phyloP scores from a whole-genome alignment of 2,329 filamentous ascomycete genomes.

The Fusarium protoensiforme region DNA sequence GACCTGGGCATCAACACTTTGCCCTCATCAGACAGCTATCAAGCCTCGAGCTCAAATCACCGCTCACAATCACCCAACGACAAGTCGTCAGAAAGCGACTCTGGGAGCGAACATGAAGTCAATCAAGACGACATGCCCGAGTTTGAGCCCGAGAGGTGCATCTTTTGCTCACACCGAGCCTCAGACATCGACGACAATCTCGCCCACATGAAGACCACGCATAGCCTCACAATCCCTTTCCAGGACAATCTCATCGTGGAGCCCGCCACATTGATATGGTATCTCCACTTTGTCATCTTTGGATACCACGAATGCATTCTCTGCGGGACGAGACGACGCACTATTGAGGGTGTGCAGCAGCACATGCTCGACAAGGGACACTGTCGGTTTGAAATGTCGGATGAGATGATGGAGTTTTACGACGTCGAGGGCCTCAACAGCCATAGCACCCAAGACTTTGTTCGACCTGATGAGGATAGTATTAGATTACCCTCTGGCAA shows the following conservation, averaged over 20 bases:
- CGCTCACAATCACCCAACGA: background rate
- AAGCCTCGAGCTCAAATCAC: background rate
- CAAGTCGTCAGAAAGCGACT: background rate
- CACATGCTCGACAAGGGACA: slow-evolving; percentile 64
- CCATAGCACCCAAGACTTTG: background rate
- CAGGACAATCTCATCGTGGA: slow-evolving; percentile 55
- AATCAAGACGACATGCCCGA: background rate
- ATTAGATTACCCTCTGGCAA: slow-evolving; percentile 1
- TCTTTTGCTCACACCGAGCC: slow-evolving; percentile 1
- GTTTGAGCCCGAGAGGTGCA: background rate
- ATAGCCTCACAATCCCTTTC: slow-evolving; percentile 58
- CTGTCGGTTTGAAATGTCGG: slow-evolving; percentile 56
- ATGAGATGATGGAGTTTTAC: slow-evolving; percentile 53
- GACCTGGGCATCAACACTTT: background rate
- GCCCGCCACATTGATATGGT: slow-evolving; percentile 56
- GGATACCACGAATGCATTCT: slow-evolving; percentile 62
- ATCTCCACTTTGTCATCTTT: slow-evolving; percentile 60
- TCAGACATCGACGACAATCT: slow-evolving; percentile 50
- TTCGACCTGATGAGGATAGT: background rate
- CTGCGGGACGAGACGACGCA: slow-evolving; percentile 57
- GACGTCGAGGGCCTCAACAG: background rate
- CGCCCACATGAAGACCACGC: slow-evolving; percentile 60
- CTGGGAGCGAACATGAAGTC: background rate
- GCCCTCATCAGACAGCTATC: background rate
- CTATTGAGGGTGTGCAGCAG: slow-evolving; percentile 58